Percentiles rank a stretch among this genome's conserved stretches.
Evolutionary conservation across 257 asterid species (phyloP).

Genomic region (Jasminum sambac): DNA sequence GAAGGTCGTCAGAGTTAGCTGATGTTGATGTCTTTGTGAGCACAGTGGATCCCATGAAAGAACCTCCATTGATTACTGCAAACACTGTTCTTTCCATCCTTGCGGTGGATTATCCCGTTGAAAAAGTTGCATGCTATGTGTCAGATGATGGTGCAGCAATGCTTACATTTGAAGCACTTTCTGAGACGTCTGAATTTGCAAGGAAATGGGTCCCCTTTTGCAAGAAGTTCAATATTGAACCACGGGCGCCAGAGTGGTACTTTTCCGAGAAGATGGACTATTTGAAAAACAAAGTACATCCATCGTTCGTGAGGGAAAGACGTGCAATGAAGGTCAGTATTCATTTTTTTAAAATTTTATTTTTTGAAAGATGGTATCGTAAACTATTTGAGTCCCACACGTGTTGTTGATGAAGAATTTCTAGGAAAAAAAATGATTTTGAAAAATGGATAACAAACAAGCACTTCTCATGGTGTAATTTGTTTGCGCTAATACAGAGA

Average conservation of each 20-base stretch:
- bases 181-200: conserved; percentile 81
- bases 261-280: conserved; percentile 80
- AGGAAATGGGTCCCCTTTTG: conserved; percentile 86
- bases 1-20: conserved; percentile 69
- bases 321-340: conserved; percentile 80
- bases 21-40: conserved; percentile 71
- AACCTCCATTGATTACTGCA: conserved; percentile 80
- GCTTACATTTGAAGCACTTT: conserved; percentile 87
- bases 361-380: no score
- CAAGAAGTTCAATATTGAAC: conserved; percentile 80
- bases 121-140: conserved; percentile 76
- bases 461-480: conserved; percentile 12
- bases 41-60: conserved; percentile 88
- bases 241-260: conserved; percentile 94
- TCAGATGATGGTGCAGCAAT: conserved; percentile 95
- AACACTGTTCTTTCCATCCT: conserved; percentile 87
- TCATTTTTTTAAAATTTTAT: background rate
- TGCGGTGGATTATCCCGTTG: conserved; percentile 83
- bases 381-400: no score
- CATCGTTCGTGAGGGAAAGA: conserved; percentile 74
- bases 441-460: no score
- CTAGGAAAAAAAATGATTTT: no score
- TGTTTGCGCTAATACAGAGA: conserved; percentile 48
- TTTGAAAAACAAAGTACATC: conserved; percentile 76
- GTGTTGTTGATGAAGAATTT: no score